phyloP scores from a whole-genome alignment of 2,329 filamentous ascomycete genomes.

The Hypoxylon sp. region DNA sequence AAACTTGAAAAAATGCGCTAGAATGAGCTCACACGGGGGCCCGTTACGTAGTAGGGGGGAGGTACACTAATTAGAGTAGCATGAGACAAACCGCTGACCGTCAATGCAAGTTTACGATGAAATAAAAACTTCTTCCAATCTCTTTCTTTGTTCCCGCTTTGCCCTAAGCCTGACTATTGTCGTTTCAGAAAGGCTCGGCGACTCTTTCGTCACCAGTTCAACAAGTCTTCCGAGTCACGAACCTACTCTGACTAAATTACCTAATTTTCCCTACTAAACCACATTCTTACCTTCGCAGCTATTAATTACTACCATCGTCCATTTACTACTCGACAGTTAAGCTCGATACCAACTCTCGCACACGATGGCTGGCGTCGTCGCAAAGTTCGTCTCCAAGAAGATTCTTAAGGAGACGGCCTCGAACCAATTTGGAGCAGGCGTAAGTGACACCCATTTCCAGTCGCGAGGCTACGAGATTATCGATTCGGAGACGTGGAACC shows the following conservation, averaged over 20 bases:
- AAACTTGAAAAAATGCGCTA: slow-evolving; percentile 27
- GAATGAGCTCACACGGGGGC: not conserved
- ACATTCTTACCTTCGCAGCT: not conserved
- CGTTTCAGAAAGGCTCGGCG: slow-evolving; percentile 18
- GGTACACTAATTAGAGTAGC: no score
- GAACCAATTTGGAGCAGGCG: slow-evolving; percentile 67
- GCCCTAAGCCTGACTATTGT: slow-evolving; percentile 9
- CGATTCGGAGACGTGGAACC: not conserved
- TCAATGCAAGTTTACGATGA: slow-evolving; percentile 4
- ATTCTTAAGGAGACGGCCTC: slow-evolving; percentile 63
- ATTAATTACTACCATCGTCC: not conserved
- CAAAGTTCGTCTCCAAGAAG: slow-evolving; percentile 64
- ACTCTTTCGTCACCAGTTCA: slow-evolving; percentile 3
- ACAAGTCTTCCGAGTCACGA: slow-evolving; percentile 5
- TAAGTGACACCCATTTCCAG: slow-evolving; percentile 48
- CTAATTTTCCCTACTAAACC: slow-evolving; percentile 8
- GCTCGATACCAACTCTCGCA: not conserved
- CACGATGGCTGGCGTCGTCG: slow-evolving; percentile 61
- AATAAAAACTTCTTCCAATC: slow-evolving; percentile 10
- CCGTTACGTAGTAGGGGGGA: slow-evolving; percentile 15
- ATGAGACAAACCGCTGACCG: slow-evolving; percentile 10
- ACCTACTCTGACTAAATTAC: slow-evolving; percentile 1
- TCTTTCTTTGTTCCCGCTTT: slow-evolving; percentile 17
- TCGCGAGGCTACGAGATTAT: not conserved
- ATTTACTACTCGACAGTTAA: not conserved